These are phyloP conservation scores for Syzygium oleosum DNA, from an alignment of 345 rosid species.

Conservation along the genomic window DNA sequence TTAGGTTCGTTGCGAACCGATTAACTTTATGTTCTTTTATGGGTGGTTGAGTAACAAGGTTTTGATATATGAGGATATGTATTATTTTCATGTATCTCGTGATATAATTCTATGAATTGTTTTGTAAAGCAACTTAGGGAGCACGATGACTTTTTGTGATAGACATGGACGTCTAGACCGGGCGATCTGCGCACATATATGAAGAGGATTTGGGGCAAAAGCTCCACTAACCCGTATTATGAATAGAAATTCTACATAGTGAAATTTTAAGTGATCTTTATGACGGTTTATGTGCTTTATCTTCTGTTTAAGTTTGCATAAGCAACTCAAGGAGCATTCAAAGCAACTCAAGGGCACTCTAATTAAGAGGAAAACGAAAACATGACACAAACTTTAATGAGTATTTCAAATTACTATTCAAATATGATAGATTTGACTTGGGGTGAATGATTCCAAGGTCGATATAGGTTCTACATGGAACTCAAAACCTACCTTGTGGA, in stretches of 20 bases:
- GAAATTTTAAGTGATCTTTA: background rate
- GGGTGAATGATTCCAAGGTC: no score
- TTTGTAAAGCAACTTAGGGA: background rate
- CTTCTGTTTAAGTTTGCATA: background rate
- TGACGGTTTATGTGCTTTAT: no score
- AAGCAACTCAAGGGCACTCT: background rate
- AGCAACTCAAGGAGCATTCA: background rate
- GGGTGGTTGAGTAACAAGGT: background rate
- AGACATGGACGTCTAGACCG: fast-evolving
- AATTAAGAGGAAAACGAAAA: no score
- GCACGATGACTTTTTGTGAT: background rate
- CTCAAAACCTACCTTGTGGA: no score
- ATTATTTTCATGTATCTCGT: background rate
- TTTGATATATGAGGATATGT: background rate
- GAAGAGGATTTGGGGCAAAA: background rate
- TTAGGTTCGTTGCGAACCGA: background rate
- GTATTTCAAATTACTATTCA: background rate
- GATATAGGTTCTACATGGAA: no score
- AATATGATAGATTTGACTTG: background rate
- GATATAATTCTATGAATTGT: background rate
- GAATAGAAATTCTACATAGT: background rate
- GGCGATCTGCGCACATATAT: background rate
- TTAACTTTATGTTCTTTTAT: background rate
- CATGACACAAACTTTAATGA: background rate
- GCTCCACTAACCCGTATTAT: background rate